Evolutionary conservation across 1,139 yeast genomes (phyloP), one percentile per base, ranked within the genome.

Genomic region (Fermentozyma sake): DNA sequence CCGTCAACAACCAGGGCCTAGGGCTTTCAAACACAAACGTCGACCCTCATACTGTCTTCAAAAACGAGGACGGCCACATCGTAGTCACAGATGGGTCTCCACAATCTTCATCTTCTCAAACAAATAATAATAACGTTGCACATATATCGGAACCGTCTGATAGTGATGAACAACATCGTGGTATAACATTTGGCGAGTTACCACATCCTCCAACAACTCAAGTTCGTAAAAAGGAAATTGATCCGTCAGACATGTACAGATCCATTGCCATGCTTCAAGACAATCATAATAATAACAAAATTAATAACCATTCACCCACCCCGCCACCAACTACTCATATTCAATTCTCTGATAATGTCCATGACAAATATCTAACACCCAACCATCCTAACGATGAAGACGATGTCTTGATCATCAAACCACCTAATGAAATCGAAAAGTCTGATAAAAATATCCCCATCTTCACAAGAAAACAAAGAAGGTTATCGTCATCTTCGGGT

Each of bases 161-260:
- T 25, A 22, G 27, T 11, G 35, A 37, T 14, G 22, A 26, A 6
- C 18, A 45, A 39, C 19, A 14, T 7, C n/a, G 26, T 8, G 63
- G 62, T 4, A 65, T 67, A 24, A 47, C 57, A 27, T 67, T 67
- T 34, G 71, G 61, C 1, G 50, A 50, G 27, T 46, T 66, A 18
- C 72, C 72, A 0, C 62, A 54, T 19, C 70, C 71, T 1, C 38
- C 51, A 3, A 46, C 44, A 21, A 46, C 37, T 45, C 32, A 46
- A 14, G 43, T 32, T n/a, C 28, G 72, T 15, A 57, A 67, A 12
- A 61, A 65, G 13, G 79, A 79, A 21, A 61, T 83, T 7, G 79
- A 79, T 18, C 96, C 96, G 1, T 76, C 82, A 28, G 96, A 87
- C 47, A 80, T 87, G 79, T 80, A 68, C 48, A 68, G 81, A 57